A percentile compares a stretch with the other conserved stretches of the same genome.
Conservation (phyloP, 768 basidiomycete genomes). For the Boletus subparvulus region DNA sequence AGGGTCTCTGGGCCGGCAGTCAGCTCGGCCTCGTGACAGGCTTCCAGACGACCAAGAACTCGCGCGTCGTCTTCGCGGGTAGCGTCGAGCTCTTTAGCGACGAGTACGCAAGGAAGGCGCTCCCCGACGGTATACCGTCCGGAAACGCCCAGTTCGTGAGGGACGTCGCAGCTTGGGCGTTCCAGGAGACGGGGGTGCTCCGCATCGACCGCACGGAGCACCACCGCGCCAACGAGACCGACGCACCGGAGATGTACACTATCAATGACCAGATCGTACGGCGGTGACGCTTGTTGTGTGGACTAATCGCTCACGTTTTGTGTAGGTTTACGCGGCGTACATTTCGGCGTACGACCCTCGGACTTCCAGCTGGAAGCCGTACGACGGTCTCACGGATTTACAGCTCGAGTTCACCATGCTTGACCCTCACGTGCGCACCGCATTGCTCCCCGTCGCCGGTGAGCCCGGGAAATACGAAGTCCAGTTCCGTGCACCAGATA, state of each 20-base stretch:
- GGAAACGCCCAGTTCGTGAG: constrained; percentile 74
- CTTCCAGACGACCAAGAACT: constrained; percentile 81
- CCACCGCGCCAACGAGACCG: constrained; percentile 62
- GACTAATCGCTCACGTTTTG: background rate
- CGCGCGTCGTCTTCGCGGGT: constrained; percentile 79
- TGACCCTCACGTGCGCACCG: constrained; percentile 90
- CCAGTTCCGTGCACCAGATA: constrained; percentile 88
- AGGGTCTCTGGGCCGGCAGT: constrained; percentile 82
- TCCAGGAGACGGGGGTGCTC: constrained; percentile 82
- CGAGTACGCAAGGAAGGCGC: constrained; percentile 61
- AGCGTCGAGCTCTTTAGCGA: constrained; percentile 80
- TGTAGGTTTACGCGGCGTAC: constrained; percentile 69
- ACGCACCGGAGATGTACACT: constrained; percentile 72
- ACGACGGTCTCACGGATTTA: constrained; percentile 70
- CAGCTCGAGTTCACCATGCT: constrained; percentile 99
- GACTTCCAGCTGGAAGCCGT: constrained; percentile 65
- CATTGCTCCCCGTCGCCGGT: constrained; percentile 58
- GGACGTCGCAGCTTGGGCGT: constrained; percentile 85
- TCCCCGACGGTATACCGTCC: constrained; percentile 57
- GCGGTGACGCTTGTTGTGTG: background rate
- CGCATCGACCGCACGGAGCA: constrained; percentile 76
- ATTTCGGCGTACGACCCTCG: constrained; percentile 67
- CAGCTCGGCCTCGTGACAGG: constrained; percentile 78
- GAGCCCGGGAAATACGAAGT: constrained; percentile 69
- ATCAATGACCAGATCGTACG: constrained; percentile 82